Conservation (phyloP, 2,329 filamentous ascomycete genomes). For the Arthrobotrys musiformis region DNA sequence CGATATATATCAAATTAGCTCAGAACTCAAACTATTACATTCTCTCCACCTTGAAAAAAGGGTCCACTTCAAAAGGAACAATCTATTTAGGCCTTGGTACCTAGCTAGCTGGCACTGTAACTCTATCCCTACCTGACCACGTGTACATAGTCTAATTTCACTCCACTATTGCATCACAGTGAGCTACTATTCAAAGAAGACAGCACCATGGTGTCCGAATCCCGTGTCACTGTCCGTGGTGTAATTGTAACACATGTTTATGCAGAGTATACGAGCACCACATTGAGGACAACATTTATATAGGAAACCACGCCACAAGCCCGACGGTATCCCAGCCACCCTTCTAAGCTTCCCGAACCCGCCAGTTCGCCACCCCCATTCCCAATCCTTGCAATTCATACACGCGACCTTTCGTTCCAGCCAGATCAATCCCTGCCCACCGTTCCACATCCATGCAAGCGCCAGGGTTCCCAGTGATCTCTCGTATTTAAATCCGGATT, state of each 20-base stretch:
- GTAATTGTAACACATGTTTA: neutral
- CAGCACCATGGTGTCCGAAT: neutral
- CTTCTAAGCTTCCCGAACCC: neutral
- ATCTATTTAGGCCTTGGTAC: too few species aligned
- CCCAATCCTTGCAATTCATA: neutral
- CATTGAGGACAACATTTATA: neutral
- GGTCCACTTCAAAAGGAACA: too few species aligned
- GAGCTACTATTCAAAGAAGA: too few species aligned
- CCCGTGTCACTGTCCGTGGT: neutral
- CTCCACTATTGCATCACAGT: neutral
- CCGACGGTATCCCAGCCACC: neutral
- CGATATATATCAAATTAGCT: neutral
- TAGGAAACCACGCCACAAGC: neutral
- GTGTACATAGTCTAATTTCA: too few species aligned
- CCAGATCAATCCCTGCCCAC: constrained; percentile 2
- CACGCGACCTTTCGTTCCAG: neutral
- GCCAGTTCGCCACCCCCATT: constrained; percentile 6
- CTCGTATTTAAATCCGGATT: constrained; percentile 19
- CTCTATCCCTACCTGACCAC: neutral
- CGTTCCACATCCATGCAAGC: neutral
- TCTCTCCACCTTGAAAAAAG: too few species aligned
- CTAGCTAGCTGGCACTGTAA: too few species aligned
- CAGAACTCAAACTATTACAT: too few species aligned
- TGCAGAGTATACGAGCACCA: too few species aligned
- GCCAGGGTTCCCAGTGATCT: neutral